Percentiles rank a stretch among this genome's conserved stretches.
phyloP scores from a whole-genome alignment of 306 rosid species.

The Citrullus amarus region DNA sequence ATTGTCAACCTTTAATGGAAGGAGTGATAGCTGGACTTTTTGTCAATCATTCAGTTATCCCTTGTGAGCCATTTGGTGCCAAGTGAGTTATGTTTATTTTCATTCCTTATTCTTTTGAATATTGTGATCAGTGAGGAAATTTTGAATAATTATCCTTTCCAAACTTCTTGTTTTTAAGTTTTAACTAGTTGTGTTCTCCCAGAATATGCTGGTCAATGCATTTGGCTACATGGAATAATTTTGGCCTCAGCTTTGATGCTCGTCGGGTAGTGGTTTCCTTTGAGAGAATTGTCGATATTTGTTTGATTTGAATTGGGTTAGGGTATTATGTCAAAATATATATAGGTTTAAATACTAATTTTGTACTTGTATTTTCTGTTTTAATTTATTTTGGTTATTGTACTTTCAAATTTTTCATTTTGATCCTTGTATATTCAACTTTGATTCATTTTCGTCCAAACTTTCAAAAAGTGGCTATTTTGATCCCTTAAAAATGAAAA shows the following conservation, averaged over 20 bases:
- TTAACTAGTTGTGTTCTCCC: neutral
- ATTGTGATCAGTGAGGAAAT: neutral
- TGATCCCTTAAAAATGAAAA: too few relatives aligned
- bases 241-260: neutral
- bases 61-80: conserved; percentile 7
- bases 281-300: neutral
- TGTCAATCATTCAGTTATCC: conserved; percentile 5
- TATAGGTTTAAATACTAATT: too few relatives aligned
- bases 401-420: too few relatives aligned
- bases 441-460: too few relatives aligned
- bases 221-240: neutral
- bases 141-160: neutral
- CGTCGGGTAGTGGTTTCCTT: too few relatives aligned
- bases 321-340: too few relatives aligned
- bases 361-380: too few relatives aligned
- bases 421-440: too few relatives aligned
- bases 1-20: neutral
- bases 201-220: neutral
- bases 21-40: conserved; percentile 6
- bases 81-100: neutral
- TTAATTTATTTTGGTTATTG: too few relatives aligned
- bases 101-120: neutral
- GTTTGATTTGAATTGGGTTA: neutral
- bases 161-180: neutral
- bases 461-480: too few relatives aligned